Base-by-base conservation (phyloP, 2,329 filamentous ascomycete genomes). In the Zopfia rhizophila region DNA sequence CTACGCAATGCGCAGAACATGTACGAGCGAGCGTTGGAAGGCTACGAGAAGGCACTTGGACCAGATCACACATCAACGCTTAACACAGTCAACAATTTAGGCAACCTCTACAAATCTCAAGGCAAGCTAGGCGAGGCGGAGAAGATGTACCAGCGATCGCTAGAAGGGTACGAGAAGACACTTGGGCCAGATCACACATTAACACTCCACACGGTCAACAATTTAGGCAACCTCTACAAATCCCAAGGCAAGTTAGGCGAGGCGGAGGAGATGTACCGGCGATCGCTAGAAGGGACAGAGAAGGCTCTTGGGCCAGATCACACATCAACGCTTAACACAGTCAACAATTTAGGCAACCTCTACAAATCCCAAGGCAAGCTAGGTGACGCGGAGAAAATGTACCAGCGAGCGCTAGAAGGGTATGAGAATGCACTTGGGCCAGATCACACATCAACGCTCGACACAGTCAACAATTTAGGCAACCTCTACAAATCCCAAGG, bases 1-100 rank as follows among this genome's bases (percentile, higher is more conserved):
- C 79, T 97, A 11, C n/a, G n/a, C n/a, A 92, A 43, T 4, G 39
- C 39, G 24, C 28, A 35, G 29, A 36, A 33, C 18, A 45, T 30
- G 22, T 31, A 51, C 38, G 8, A 13, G 27, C 39, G 39, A 35
- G 51, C 36, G 35, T 49, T 55, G 21, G 29, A 55, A 53, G 44
- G 51, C 14, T 19, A 41, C 10, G 43, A 50, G 28, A 35, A 42
- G 28, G 48, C 28, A 40, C 30, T 35, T n/a, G 46, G 46, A 44
- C 28, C 19, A 45, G 40, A 54, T 12, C 45, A 55, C 33, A 31
- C 51, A 7, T 14, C 45, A 11, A 58, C 47, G 28, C 54, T 57
- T 25, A 4, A 40, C 3, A 53, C 49, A 22, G 44, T 53, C 30
- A 43, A 47, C 32, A 53, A 53, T 29, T 33, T 56, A 23, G 49